phyloP scores from a whole-genome alignment of 106 monocot genomes.

The Posidonia australis region DNA sequence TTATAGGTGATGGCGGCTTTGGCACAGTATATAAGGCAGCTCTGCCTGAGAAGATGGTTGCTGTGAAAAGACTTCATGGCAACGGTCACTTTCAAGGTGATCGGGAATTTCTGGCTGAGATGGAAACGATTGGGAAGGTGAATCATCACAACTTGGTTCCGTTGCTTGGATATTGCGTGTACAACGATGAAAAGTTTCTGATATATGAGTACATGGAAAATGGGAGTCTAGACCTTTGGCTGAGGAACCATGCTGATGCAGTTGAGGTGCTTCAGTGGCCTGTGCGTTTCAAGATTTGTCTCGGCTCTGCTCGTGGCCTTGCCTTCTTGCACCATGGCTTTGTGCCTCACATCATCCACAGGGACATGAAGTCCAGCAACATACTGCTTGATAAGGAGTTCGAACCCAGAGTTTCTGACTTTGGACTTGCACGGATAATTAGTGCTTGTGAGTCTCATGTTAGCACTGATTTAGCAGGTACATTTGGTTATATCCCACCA shows the following conservation, averaged over 20 bases:
- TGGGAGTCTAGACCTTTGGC: conserved; percentile 76
- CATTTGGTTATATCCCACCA: conserved; percentile 86
- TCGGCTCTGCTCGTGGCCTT: conserved; percentile 67
- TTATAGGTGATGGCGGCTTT: conserved; percentile 85
- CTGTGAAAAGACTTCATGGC: conserved; percentile 63
- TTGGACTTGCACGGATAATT: conserved; percentile 80
- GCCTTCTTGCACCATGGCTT: conserved; percentile 83
- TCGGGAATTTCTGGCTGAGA: conserved; percentile 88
- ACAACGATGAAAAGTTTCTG: conserved; percentile 68
- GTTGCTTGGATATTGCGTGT: conserved; percentile 84
- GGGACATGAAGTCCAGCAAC: conserved; percentile 97
- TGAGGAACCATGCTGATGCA: conserved; percentile 58
- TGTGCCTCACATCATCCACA: conserved; percentile 85
- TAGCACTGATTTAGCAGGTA: conserved; percentile 80
- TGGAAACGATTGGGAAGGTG: conserved; percentile 95
- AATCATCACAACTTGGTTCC: conserved; percentile 69
- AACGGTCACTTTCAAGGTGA: conserved; percentile 62
- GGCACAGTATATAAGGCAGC: conserved; percentile 80
- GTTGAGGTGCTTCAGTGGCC: conserved; percentile 59
- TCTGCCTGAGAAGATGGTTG: conserved; percentile 39
- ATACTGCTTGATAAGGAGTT: conserved; percentile 66
- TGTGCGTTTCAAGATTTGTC: conserved; percentile 55
- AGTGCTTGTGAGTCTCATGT: conserved; percentile 84
- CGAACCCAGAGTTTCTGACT: conserved; percentile 76
- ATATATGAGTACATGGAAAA: conserved; percentile 94